Percentiles rank a stretch among this genome's conserved stretches.
Evolutionary conservation across 352 stramenopile species (phyloP).

Genomic region (Pythium grandisporangium): DNA sequence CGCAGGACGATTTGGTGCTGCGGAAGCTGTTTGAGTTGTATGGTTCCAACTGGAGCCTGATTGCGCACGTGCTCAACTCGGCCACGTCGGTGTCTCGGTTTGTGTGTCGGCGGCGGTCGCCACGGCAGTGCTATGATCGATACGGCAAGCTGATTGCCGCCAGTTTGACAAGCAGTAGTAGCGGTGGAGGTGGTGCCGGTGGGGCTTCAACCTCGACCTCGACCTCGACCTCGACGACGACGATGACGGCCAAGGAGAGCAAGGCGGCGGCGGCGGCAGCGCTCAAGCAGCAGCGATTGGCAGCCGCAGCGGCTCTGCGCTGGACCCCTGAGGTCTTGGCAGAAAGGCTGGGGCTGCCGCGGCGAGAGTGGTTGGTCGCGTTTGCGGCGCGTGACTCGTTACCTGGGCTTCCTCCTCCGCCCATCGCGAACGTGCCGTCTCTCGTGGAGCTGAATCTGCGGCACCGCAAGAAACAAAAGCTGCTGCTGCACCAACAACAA

Average conservation of each 20-base stretch:
- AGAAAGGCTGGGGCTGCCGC: constrained; percentile 48
- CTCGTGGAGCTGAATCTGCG: constrained; percentile 44
- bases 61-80: constrained; percentile 78
- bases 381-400: constrained; percentile 43
- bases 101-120: constrained; percentile 65
- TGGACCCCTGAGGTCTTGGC: constrained; percentile 40
- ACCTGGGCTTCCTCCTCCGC: constrained; percentile 53
- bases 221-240: no score
- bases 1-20: constrained; percentile 66
- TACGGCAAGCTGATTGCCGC: constrained; percentile 80
- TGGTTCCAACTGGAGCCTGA: constrained; percentile 81
- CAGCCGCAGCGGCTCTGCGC: constrained; percentile 17
- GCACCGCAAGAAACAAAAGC: constrained; percentile 47
- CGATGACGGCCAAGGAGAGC: no score
- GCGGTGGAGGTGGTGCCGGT: neutral
- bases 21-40: constrained; percentile 84
- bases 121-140: constrained; percentile 79
- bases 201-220: constrained; percentile 3
- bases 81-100: constrained; percentile 61
- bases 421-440: constrained; percentile 35
- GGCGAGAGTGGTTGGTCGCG: constrained; percentile 37
- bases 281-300: constrained; percentile 38
- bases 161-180: constrained; percentile 13
- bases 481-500: no score
- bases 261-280: constrained; percentile 11